phyloP scores from a whole-genome alignment of 495 filamentous ascomycete species.

The Neurospora sp. region DNA sequence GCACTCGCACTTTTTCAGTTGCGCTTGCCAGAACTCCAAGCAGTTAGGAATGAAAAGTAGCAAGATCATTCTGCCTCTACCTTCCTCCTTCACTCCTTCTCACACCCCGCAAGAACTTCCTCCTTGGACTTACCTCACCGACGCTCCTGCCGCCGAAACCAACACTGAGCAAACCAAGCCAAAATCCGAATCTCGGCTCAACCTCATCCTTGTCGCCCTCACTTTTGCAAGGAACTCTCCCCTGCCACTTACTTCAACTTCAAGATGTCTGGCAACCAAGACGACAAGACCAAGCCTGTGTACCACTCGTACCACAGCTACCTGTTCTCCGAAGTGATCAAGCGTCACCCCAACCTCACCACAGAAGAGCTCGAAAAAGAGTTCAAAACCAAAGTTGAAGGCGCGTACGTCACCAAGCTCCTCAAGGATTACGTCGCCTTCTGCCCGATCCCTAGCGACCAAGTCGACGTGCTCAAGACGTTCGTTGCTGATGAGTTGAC shows the following conservation, averaged over 20 bases:
- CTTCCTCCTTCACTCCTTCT: no score
- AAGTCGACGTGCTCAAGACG: not conserved
- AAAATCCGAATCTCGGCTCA: conserved; percentile 26
- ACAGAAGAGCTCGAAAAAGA: not conserved
- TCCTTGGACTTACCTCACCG: not conserved
- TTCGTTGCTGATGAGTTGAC: not conserved
- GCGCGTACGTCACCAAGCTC: not conserved
- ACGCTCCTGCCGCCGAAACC: conserved; percentile 8
- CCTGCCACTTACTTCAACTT: not conserved
- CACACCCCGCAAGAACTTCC: no score
- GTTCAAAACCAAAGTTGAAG: not conserved
- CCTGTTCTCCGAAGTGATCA: not conserved
- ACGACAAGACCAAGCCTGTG: not conserved
- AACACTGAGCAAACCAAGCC: conserved; percentile 15
- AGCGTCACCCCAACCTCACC: not conserved
- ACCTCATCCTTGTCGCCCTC: no score
- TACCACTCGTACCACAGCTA: not conserved
- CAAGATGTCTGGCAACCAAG: not conserved
- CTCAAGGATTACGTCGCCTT: not conserved
- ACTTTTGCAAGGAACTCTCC: not conserved
- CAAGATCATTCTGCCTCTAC: not conserved
- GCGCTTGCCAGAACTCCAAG: not conserved
- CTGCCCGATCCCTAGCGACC: not conserved
- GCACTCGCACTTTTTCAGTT: not conserved
- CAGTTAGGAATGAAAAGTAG: not conserved